These are phyloP conservation scores for Penicillium fimorum DNA, from an alignment of 495 filamentous ascomycete species.

Conservation along the genomic window DNA sequence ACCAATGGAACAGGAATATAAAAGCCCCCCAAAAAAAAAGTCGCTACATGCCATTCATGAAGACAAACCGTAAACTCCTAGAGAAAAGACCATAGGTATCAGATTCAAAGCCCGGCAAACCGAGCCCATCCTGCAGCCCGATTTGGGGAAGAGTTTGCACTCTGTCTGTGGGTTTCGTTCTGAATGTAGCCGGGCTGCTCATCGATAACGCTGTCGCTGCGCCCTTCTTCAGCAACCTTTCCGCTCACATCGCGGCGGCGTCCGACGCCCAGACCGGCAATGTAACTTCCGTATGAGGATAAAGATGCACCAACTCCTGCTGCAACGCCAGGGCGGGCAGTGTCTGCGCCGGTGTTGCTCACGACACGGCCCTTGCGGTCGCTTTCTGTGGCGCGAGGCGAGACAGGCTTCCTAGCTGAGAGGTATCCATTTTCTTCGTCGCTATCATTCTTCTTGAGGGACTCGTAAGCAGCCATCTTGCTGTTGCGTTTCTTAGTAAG, in stretches of 20 bases:
- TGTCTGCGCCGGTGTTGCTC: conserved; percentile 52
- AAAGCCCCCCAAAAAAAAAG: conserved; percentile 9
- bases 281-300: conserved; percentile 59
- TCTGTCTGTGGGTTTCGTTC: conserved; percentile 5
- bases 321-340: conserved; percentile 12
- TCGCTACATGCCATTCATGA: conserved; percentile 30
- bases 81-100: conserved; percentile 12
- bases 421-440: conserved; percentile 22
- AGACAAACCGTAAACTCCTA: conserved; percentile 19
- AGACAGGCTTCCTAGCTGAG: conserved; percentile 16
- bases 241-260: conserved; percentile 73
- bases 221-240: conserved; percentile 81
- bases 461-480: conserved; percentile 36
- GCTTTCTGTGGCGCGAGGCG: conserved; percentile 30
- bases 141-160: conserved; percentile 12
- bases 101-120: conserved; percentile 43
- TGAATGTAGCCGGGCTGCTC: conserved; percentile 12
- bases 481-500: conserved; percentile 35
- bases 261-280: conserved; percentile 48
- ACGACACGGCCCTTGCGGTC: conserved; percentile 50
- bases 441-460: conserved; percentile 38
- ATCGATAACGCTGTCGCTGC: conserved; percentile 42
- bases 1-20: conserved; percentile 7
- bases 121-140: conserved; percentile 50
- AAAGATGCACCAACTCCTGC: conserved; percentile 26